Base-by-base conservation (phyloP, 345 rosid genomes). In the Isatis tinctoria region DNA sequence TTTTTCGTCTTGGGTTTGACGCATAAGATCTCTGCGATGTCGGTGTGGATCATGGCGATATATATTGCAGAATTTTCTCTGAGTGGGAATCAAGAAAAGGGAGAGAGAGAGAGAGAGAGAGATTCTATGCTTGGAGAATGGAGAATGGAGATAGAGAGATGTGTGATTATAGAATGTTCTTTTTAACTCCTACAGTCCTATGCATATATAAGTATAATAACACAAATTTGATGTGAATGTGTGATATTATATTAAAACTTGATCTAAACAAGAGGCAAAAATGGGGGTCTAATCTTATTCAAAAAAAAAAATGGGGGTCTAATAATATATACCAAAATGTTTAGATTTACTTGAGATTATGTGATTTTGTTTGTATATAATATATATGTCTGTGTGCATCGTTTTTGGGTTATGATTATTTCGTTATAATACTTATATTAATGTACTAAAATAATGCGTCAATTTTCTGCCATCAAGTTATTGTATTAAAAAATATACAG, bases 11-110 rank as follows among this genome's bases (percentile, higher is more conserved):
- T 80, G 7, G 84, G 81, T 28, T 60, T 64, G 12, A 30, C 52
- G 72, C 87, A 90, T 60, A 76, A 66, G 65, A 65, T 78, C 74
- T 76, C 83, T 83, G 79, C 68, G 59, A 75, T 49, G 35, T 73
- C 47, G 35, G 65, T 61, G 60, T 73, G 63, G 35, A 60, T 61
- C 80, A 77, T 77, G 77, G 68, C 76, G 39, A 47, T 77, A 39
- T 71, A 58, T 77, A 65, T 71, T 63, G 75, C 60, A 27, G 44
- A 70, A 70, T 51, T 65, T 77, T 57, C 76, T 65, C 57, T 2
- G 76, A 77, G 76, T 71, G 76, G 58, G 56, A 9, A 14, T 45
- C 12, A 76, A 64, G 71, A 18, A 70, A 70, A 76, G 73, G 67
- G 27, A 2, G 13, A 64, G 40, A 72, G 60, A 70, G 27, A 72